Percentiles rank a stretch among this genome's conserved stretches.
Evolutionary conservation across 176 grass and related monocot species (phyloP).

Genomic region (Puya raimondii): DNA sequence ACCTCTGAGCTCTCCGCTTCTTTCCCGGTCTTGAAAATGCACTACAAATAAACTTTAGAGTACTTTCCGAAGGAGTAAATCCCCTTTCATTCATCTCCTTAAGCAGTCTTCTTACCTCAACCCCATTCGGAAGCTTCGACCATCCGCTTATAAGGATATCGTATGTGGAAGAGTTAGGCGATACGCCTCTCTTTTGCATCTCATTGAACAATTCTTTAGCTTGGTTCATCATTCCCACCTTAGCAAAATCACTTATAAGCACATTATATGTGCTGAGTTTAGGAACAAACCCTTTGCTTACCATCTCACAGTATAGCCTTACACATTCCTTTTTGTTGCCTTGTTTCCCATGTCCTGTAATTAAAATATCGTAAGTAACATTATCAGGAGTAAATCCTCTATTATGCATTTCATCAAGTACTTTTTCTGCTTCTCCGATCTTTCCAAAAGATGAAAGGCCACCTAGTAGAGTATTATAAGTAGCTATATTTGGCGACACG

Average conservation of each 20-base stretch:
- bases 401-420: conserved; percentile 66
- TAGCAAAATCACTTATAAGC: conserved; percentile 62
- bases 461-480: conserved; percentile 78
- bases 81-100: conserved; percentile 79
- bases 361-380: conserved; percentile 83
- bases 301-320: conserved; percentile 84
- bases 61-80: conserved; percentile 56
- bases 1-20: conserved; percentile 38
- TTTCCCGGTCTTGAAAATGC: conserved; percentile 67
- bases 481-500: conserved; percentile 57
- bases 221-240: conserved; percentile 84
- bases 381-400: conserved; percentile 38
- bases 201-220: conserved; percentile 71
- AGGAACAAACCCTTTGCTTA: conserved; percentile 69
- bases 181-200: conserved; percentile 62
- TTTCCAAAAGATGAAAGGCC: conserved; percentile 58
- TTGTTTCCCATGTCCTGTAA: conserved; percentile 67
- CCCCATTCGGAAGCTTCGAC: conserved; percentile 70
- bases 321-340: conserved; percentile 59
- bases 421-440: conserved; percentile 50
- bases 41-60: conserved; percentile 52
- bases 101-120: conserved; percentile 53
- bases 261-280: conserved; percentile 92
- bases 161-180: conserved; percentile 59
- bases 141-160: conserved; percentile 82